Conservation (phyloP, 257 asterid species). For the Apocynum venetum region DNA sequence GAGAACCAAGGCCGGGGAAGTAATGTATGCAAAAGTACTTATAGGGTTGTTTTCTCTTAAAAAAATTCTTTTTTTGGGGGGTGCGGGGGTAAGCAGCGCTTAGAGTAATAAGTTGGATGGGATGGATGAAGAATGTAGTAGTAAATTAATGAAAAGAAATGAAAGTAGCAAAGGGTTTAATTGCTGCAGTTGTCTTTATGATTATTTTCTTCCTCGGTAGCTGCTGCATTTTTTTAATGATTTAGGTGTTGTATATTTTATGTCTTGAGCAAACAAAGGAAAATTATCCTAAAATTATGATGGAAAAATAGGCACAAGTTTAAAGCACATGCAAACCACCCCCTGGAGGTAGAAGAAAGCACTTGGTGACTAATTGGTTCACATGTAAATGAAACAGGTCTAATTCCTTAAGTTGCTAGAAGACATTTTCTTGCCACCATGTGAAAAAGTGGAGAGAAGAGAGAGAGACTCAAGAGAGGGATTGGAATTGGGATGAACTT, state of each 20-base stretch:
- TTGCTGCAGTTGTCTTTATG: not conserved
- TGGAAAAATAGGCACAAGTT: constrained; percentile 26
- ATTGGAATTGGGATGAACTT: not conserved
- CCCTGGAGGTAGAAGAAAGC: constrained; percentile 30
- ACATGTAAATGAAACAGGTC: constrained; percentile 60
- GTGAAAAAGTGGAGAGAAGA: constrained; percentile 23
- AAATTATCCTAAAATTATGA: constrained; percentile 25
- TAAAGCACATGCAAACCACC: constrained; percentile 77
- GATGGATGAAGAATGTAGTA: not conserved
- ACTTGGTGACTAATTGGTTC: constrained; percentile 48
- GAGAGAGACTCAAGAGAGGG: constrained; percentile 16
- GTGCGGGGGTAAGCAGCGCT: too few species aligned
- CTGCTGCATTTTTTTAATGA: not conserved
- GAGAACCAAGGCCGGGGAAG: not conserved
- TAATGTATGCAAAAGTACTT: not conserved
- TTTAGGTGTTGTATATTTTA: not conserved
- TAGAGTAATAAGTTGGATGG: not conserved
- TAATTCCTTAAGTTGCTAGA: constrained; percentile 37
- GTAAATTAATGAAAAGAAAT: not conserved
- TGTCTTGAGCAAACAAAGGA: constrained; percentile 16
- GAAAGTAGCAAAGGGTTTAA: not conserved
- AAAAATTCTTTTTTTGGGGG: too few species aligned
- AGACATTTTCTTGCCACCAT: constrained; percentile 34
- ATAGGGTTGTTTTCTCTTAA: too few species aligned
- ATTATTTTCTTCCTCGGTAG: not conserved